phyloP scores from a whole-genome alignment of 306 rosid genomes.

The Gastrolobium bilobum region DNA sequence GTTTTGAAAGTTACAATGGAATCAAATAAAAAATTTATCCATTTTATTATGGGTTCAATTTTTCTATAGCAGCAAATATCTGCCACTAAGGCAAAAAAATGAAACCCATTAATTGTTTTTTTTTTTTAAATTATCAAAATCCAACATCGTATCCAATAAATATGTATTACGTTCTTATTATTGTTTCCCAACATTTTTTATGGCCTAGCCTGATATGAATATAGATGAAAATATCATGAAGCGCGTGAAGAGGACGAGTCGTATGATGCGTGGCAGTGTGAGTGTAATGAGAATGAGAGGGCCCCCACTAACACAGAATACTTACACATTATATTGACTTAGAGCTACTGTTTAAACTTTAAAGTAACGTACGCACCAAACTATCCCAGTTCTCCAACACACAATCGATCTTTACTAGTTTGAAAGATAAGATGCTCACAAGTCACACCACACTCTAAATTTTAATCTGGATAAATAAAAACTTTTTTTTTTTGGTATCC shows the following conservation, averaged over 20 bases:
- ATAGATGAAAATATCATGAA: not conserved
- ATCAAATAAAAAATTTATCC: not conserved
- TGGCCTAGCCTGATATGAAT: not conserved
- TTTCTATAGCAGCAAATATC: too few relatives aligned
- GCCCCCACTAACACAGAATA: slow-evolving; percentile 18
- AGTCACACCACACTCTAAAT: not conserved
- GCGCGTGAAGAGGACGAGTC: slow-evolving; percentile 22
- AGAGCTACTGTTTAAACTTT: slow-evolving; percentile 1
- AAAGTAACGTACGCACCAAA: slow-evolving; percentile 23
- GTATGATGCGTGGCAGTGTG: not conserved
- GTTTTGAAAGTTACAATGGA: not conserved
- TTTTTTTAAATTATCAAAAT: too few relatives aligned
- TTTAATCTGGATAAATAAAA: not conserved
- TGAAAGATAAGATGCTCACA: not conserved
- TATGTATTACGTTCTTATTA: not conserved
- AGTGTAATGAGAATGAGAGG: not conserved
- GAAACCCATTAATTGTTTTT: too few relatives aligned
- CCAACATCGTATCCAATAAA: too few relatives aligned
- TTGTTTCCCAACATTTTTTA: not conserved
- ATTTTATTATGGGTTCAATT: too few relatives aligned
- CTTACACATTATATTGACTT: slow-evolving; percentile 40
- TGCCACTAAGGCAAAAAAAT: too few relatives aligned
- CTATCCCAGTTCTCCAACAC: slow-evolving; percentile 16
- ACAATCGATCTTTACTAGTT: not conserved
- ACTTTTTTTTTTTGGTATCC: too few relatives aligned